A percentile compares a stretch with the other conserved stretches of the same genome.
These are phyloP conservation scores for Leccinum variicolor DNA, from an alignment of 768 basidiomycete species.

Conservation along the genomic window DNA sequence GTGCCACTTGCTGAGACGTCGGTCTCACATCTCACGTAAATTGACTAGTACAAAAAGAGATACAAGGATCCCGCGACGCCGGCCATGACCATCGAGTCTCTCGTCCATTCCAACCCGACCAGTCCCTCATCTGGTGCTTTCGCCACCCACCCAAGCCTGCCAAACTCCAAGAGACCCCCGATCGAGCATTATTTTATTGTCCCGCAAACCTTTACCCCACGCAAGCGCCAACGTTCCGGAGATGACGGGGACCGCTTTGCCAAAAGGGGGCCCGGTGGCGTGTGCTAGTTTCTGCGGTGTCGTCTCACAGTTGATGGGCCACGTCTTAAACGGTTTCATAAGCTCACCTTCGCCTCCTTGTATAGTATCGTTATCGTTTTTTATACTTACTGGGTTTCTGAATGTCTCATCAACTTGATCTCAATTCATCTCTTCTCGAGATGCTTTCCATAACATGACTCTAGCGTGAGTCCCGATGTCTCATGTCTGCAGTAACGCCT, in stretches of 20 bases:
- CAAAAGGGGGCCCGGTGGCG: conserved; percentile 20
- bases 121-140: conserved; percentile 45
- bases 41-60: conserved; percentile 56
- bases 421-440: not conserved
- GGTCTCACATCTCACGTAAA: conserved; percentile 25
- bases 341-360: conserved; percentile 13
- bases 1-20: conserved; percentile 2
- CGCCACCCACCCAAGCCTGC: conserved; percentile 11
- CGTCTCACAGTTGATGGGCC: conserved; percentile 12
- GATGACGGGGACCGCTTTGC: conserved; percentile 24
- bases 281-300: conserved; percentile 10
- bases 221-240: conserved; percentile 28
- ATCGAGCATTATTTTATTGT: conserved; percentile 39
- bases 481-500: not conserved
- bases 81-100: conserved; percentile 58
- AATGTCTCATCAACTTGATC: not conserved
- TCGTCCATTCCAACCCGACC: conserved; percentile 68
- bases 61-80: conserved; percentile 30
- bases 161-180: conserved; percentile 29
- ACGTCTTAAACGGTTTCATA: not conserved
- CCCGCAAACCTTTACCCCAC: conserved; percentile 15
- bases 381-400: conserved; percentile 1
- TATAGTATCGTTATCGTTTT: conserved; percentile 29
- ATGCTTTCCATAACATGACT: not conserved
- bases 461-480: not conserved